These are phyloP conservation scores for Corymbia calophylla DNA, from an alignment of 441 rosid species.

Conservation along the genomic window DNA sequence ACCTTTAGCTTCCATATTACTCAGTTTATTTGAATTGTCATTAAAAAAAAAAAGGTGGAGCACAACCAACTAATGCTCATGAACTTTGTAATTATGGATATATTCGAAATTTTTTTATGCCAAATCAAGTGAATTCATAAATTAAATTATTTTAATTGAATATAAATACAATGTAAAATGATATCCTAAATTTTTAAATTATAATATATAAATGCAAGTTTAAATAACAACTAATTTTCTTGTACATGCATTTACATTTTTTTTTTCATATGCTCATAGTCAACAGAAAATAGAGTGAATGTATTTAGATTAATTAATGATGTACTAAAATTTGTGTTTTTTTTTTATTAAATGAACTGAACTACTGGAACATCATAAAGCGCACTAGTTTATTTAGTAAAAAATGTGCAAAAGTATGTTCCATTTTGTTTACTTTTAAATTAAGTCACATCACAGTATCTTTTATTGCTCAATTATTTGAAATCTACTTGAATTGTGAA, in stretches of 20 bases:
- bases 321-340: background rate
- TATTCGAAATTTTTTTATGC: background rate
- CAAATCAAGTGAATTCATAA: background rate
- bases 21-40: background rate
- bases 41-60: background rate
- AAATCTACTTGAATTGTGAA: background rate
- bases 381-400: background rate
- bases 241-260: background rate
- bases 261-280: too few relatives aligned
- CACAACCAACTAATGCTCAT: background rate
- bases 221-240: background rate
- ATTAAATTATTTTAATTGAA: too few relatives aligned
- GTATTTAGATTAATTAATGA: background rate
- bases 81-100: background rate
- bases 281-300: rapidly evolving
- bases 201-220: too few relatives aligned
- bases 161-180: too few relatives aligned
- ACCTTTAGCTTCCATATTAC: background rate
- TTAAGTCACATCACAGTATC: background rate
- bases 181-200: background rate
- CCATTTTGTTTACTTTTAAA: background rate
- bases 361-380: background rate
- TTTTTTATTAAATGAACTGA: background rate
- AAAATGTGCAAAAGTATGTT: background rate
- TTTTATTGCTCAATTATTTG: background rate